A percentile compares a stretch with the other conserved stretches of the same genome.
These are phyloP conservation scores for Gossypium raimondii DNA, from an alignment of 345 rosid species.

Conservation along the genomic window DNA sequence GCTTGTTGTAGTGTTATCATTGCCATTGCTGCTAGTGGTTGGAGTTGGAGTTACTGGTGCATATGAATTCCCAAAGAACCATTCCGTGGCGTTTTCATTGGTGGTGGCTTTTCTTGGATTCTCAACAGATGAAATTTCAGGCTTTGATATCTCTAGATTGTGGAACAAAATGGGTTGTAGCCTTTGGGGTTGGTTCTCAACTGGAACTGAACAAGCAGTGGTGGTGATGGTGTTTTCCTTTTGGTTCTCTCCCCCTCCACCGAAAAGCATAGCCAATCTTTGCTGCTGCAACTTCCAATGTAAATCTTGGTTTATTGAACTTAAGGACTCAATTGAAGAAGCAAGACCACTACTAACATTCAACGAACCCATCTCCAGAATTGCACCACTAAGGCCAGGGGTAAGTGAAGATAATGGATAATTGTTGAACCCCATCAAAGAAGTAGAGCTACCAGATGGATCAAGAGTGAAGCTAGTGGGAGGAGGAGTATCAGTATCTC, in stretches of 20 bases:
- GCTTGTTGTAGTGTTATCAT: conserved; percentile 15
- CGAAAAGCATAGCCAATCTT: conserved; percentile 60
- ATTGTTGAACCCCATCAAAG: conserved; percentile 47
- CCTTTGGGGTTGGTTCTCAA: conserved; percentile 35
- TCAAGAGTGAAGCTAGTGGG: conserved; percentile 38
- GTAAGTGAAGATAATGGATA: conserved; percentile 35
- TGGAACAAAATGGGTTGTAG: conserved; percentile 63
- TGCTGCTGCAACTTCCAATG: conserved; percentile 95
- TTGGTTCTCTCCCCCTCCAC: conserved; percentile 39
- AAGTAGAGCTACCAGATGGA: conserved; percentile 37
- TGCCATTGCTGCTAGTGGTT: conserved; percentile 31
- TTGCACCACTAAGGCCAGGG: conserved; percentile 33
- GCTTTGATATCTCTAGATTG: conserved; percentile 47
- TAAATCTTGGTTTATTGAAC: conserved; percentile 87
- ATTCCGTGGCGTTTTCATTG: conserved; percentile 47
- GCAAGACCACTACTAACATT: conserved; percentile 57
- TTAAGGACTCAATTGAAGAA: conserved; percentile 80
- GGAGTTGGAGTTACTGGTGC: conserved; percentile 36
- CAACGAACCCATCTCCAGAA: conserved; percentile 50
- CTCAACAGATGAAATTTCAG: conserved; percentile 19
- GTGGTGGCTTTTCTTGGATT: conserved; percentile 33
- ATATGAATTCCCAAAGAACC: conserved; percentile 67
- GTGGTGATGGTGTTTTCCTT: conserved; percentile 20
- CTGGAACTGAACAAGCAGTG: conserved; percentile 23
- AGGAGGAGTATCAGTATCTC: conserved; percentile 22